phyloP scores from a whole-genome alignment of 805 yeast species.

The Schizosaccharomyces osmophilus region DNA sequence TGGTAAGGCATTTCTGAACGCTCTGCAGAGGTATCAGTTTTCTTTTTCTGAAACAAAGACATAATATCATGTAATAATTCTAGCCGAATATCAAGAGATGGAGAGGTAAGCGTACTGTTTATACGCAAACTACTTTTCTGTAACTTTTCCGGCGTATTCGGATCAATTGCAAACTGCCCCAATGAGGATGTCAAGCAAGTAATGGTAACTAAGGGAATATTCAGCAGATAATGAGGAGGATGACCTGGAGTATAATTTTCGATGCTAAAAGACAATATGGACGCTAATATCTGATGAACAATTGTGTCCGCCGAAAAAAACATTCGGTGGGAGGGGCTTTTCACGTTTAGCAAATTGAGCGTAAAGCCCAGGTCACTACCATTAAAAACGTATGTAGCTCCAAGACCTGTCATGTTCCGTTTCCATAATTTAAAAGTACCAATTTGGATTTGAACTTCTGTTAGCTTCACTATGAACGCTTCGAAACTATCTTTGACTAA shows the following conservation, averaged over 20 bases:
- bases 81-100: not conserved
- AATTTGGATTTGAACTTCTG: not conserved
- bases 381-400: not conserved
- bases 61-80: not conserved
- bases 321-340: not conserved
- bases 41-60: not conserved
- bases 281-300: not conserved
- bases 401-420: not conserved
- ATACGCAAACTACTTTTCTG: not conserved
- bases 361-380: not conserved
- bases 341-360: not conserved
- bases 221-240: not conserved
- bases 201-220: not conserved
- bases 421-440: not conserved
- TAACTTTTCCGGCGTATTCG: not conserved
- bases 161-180: not conserved
- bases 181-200: not conserved
- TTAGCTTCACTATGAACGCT: not conserved
- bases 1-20: not conserved
- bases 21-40: not conserved
- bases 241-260: not conserved
- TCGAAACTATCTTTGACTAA: not conserved
- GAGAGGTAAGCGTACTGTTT: not conserved
- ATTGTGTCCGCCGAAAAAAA: not conserved
- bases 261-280: not conserved